phyloP scores from a whole-genome alignment of 306 rosid species.

The Gynostemma pentaphyllum region DNA sequence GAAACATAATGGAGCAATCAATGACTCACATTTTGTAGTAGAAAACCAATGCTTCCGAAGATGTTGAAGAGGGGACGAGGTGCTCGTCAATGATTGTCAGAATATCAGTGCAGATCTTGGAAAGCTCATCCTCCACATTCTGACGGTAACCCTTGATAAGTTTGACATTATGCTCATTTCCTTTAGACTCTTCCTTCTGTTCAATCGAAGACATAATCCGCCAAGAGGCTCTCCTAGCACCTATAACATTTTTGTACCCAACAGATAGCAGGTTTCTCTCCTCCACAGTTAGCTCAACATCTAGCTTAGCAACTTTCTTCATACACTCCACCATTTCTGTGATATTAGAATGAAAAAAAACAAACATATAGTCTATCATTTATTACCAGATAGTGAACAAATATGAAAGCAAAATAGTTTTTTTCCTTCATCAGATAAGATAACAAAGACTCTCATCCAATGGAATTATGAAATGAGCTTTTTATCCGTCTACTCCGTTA shows the following conservation, averaged over 20 bases:
- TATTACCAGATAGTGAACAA: neutral
- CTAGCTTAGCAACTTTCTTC: slow-evolving; percentile 84
- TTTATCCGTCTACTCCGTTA: neutral
- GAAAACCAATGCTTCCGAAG: slow-evolving; percentile 91
- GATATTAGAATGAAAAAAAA: slow-evolving; percentile 5
- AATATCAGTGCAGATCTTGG: slow-evolving; percentile 79
- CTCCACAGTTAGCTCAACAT: slow-evolving; percentile 86
- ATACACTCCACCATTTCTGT: slow-evolving; percentile 96
- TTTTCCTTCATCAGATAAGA: neutral
- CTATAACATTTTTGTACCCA: slow-evolving; percentile 93
- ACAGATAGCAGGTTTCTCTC: slow-evolving; percentile 98
- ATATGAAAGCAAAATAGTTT: neutral
- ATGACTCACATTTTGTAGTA: slow-evolving; percentile 87
- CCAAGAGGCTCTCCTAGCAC: slow-evolving; percentile 96
- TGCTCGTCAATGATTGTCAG: slow-evolving; percentile 73
- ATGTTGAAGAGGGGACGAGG: slow-evolving; percentile 64
- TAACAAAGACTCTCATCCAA: neutral
- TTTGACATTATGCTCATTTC: slow-evolving; percentile 80
- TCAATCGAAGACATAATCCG: slow-evolving; percentile 97
- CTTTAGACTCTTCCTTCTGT: slow-evolving; percentile 95
- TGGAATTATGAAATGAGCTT: neutral
- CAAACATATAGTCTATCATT: neutral
- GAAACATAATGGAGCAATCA: neutral
- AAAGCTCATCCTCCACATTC: slow-evolving; percentile 93
- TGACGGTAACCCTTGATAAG: slow-evolving; percentile 78